Evolutionary conservation across 768 basidiomycete genomes (phyloP), one percentile per base, ranked within the genome.

Genomic region (Termitomyces sp.): DNA sequence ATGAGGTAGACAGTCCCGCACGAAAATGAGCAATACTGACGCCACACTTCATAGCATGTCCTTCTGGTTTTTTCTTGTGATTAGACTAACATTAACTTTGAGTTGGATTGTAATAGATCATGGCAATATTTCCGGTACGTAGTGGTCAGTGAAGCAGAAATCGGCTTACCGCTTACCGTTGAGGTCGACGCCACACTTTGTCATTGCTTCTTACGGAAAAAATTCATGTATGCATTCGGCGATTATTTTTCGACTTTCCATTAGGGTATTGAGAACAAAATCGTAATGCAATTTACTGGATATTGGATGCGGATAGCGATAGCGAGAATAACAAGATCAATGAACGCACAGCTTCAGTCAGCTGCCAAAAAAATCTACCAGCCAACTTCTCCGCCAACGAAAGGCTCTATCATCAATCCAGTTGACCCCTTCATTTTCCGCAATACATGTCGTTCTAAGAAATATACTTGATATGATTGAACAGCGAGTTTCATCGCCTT

Each of bases 401-500:
- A 96, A 0, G 78, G 76, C 55, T 83, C 76, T 10, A 96, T 73
- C 1, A 71, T 69, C 8, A 96, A 72, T 4, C 75, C 72, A 6
- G 66, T 72, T 58, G 82, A 76, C 1, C 93, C 94, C 43, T 70
- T 70, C 4, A 68, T 67, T 70, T 96, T 98, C 49, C 77, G 71
- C 37, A 98, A 69, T 9, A 83, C 75, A 66, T 91, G 82, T 12
- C 95, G 81, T 66, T 93, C 89, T 5, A 97, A 76, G 14, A 77
- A 71, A 67, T 94, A 97, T 10, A 80, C 72, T 62, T 94, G 89
- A 68, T 94, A 97, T 2, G 88, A 85, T 3, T 71, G 70, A 9
- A 80, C 82, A 0, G 96, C 89, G 5, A 96, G 81, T 58, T 76
- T 81, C 85, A 92, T 92, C 2, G 95, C 96, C 39, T 78, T 78